phyloP scores from a whole-genome alignment of 2,329 filamentous ascomycete genomes.

The Macrophomina pseudophaseolina region DNA sequence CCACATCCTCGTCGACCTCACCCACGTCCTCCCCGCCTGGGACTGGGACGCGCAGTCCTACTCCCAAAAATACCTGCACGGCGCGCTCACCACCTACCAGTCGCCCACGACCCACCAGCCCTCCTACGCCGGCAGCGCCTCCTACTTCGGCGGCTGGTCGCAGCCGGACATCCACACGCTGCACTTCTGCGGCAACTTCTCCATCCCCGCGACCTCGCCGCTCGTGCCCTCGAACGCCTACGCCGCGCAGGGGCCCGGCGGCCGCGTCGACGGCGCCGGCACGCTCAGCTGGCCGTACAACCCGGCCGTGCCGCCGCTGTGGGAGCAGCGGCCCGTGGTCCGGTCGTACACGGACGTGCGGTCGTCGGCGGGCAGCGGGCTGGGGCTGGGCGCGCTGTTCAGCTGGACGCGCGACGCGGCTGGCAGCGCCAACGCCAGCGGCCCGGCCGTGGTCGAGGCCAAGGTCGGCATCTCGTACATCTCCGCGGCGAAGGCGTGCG shows the following conservation, averaged over 20 bases:
- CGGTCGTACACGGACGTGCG: slow-evolving; percentile 29
- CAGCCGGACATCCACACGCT: slow-evolving; percentile 42
- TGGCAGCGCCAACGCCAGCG: slow-evolving; percentile 31
- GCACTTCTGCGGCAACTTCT: slow-evolving; percentile 44
- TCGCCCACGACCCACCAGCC: slow-evolving; percentile 35
- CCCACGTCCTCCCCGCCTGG: slow-evolving; percentile 52
- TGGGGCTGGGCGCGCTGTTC: slow-evolving; percentile 55
- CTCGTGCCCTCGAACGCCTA: slow-evolving; percentile 31
- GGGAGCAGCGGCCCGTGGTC: slow-evolving; percentile 25
- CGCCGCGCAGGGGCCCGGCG: slow-evolving; percentile 33
- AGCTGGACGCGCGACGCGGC: slow-evolving; percentile 42
- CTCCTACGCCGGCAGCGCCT: slow-evolving; percentile 53
- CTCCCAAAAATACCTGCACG: slow-evolving; percentile 31
- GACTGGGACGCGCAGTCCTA: slow-evolving; percentile 35
- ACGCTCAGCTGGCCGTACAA: slow-evolving; percentile 31
- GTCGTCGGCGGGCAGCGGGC: slow-evolving; percentile 28
- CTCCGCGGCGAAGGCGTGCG: slow-evolving; percentile 66
- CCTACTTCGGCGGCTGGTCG: slow-evolving; percentile 51
- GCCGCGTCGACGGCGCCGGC: slow-evolving; percentile 29
- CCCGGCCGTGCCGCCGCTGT: slow-evolving; percentile 27
- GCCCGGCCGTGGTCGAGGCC: slow-evolving; percentile 49
- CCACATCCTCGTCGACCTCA: slow-evolving; percentile 54
- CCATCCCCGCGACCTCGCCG: slow-evolving; percentile 34
- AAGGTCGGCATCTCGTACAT: slow-evolving; percentile 71
- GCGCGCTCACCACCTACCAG: slow-evolving; percentile 28